Percentiles rank a stretch among this genome's conserved stretches.
Evolutionary conservation across 352 stramenopile species (phyloP).

Genomic region (Aphanomyces invadans): DNA sequence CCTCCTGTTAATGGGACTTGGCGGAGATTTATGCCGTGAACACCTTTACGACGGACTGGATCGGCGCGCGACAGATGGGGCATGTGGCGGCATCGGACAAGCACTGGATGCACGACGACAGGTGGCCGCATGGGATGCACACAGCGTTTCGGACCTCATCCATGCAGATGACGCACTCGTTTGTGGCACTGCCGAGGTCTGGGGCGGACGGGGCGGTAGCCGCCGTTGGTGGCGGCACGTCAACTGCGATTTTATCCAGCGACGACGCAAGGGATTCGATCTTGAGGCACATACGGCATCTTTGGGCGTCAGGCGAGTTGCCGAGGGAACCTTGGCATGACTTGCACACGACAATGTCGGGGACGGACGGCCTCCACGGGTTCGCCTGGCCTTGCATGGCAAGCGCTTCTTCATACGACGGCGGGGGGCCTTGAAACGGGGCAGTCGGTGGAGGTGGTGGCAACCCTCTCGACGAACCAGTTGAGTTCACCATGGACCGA

Average conservation of each 20-base stretch:
- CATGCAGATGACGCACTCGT: slow-evolving; percentile 45
- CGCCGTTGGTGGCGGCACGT: too few species aligned
- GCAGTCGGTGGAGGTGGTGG: not conserved
- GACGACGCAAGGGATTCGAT: not conserved
- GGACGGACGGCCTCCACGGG: not conserved
- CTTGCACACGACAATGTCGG: not conserved
- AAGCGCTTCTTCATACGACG: not conserved
- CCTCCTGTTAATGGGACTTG: not conserved
- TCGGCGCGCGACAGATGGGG: slow-evolving; percentile 38
- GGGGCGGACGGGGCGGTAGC: not conserved
- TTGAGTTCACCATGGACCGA: not conserved
- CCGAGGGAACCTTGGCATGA: not conserved
- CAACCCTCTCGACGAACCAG: not conserved
- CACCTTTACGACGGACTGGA: slow-evolving; percentile 34
- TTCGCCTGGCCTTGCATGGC: not conserved
- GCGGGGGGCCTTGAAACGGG: not conserved
- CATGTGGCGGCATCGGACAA: slow-evolving; percentile 32
- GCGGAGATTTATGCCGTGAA: not conserved
- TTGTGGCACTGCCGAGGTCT: not conserved
- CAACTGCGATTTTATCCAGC: not conserved
- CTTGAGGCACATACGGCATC: slow-evolving; percentile 1
- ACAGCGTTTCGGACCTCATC: slow-evolving; percentile 38
- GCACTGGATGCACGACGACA: slow-evolving; percentile 39
- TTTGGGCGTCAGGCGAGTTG: not conserved
- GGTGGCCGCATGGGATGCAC: slow-evolving; percentile 47